Evolutionary conservation across 108 stramenopile genomes (phyloP).

Genomic region (Pseudonitzschia multiseries): DNA sequence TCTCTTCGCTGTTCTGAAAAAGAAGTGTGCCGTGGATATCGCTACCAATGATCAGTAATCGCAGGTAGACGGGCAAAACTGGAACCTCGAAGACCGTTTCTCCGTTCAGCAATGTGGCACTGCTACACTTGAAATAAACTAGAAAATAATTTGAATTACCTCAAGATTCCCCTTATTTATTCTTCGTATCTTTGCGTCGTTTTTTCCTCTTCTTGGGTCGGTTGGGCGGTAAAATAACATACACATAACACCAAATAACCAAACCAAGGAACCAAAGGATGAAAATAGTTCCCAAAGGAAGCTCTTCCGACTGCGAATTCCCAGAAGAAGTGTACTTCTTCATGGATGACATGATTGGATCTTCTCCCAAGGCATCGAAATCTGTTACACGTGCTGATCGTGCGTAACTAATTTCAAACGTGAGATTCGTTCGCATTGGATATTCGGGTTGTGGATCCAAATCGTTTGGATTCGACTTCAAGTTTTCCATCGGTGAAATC

Average conservation of each 20-base stretch:
- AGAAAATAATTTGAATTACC: background rate
- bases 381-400: background rate
- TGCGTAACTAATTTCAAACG: background rate
- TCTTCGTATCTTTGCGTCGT: background rate
- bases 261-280: constrained; percentile 18
- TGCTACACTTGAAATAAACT: no score
- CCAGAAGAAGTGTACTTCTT: no score
- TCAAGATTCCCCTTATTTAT: background rate
- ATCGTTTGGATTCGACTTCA: constrained; percentile 68
- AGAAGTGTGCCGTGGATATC: no score
- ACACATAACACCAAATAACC: constrained; percentile 7
- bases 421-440: constrained; percentile 54
- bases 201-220: background rate
- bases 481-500: constrained; percentile 75
- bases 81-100: no score
- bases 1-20: no score
- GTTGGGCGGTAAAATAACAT: background rate
- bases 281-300: constrained; percentile 8
- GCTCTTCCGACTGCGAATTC: background rate
- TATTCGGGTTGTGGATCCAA: constrained; percentile 81
- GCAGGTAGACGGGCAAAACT: no score
- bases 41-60: no score
- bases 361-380: background rate
- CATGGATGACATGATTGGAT: background rate
- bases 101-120: no score